Percentiles rank a stretch among this genome's conserved stretches.
Evolutionary conservation across 305 asterid genomes (phyloP).

Genomic region (Fraxinus floribunda): DNA sequence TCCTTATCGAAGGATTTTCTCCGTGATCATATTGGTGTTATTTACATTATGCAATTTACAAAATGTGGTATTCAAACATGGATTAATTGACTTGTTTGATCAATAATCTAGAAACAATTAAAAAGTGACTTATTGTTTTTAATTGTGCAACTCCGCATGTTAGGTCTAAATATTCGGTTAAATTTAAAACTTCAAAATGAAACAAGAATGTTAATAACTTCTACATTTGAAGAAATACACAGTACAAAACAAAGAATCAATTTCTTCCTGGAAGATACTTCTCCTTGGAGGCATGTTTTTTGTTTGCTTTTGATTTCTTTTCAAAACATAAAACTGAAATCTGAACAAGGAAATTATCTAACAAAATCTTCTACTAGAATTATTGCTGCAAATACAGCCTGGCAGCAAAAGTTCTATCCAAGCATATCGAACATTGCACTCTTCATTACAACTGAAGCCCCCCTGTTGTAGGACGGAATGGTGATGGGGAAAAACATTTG

Average conservation of each 20-base stretch:
- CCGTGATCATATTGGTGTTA: too few relatives aligned
- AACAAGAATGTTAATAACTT: neutral
- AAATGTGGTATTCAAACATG: neutral
- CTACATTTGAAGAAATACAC: neutral
- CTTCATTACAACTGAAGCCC: constrained; percentile 50
- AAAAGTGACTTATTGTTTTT: neutral
- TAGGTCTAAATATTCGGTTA: neutral
- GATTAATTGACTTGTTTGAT: neutral
- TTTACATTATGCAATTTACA: neutral
- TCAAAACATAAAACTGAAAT: neutral
- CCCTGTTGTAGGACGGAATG: constrained; percentile 44
- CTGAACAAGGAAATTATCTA: neutral
- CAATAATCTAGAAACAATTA: too few relatives aligned
- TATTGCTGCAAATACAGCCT: neutral
- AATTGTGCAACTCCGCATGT: neutral
- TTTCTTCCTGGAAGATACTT: neutral
- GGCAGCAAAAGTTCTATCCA: constrained; percentile 19
- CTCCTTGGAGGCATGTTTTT: neutral
- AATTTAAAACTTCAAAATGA: neutral
- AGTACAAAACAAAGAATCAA: neutral
- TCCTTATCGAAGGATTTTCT: too few relatives aligned
- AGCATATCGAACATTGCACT: constrained; percentile 58
- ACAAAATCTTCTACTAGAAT: neutral
- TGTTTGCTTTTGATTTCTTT: neutral
- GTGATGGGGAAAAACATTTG: constrained; percentile 64